Evolutionary conservation across 2,329 filamentous ascomycete species (phyloP), one percentile per base, ranked within the genome.

Genomic region (Aspergillus fischeri): DNA sequence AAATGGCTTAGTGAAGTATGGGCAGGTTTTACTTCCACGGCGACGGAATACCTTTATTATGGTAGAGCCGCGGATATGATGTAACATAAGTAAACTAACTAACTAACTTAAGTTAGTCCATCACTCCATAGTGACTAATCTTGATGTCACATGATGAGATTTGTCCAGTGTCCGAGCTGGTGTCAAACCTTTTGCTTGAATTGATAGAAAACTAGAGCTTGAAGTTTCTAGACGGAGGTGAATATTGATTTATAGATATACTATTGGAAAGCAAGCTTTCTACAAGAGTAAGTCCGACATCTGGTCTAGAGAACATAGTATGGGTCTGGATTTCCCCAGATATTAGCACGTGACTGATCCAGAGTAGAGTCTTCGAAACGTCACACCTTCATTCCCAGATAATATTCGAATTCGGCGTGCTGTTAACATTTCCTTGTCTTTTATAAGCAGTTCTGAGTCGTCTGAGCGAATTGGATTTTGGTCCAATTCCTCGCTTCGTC

Each of bases 331-430:
- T 25, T 57, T 51, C 57, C 54, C 57, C 57, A 29, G 57, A 53
- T 51, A 45, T 29, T 41, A 28, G 35, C 57, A 59, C 57, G 54
- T 59, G 57, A 59, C 29, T 11, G 9, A 6, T 38, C 27, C 44
- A 47, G 44, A 49, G 42, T 54, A 56, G 47, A 56, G 50, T 59
- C 57, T 56, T 51, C 57, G 41, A 49, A 45, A 52, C 53, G 53
- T 55, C 53, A 55, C 27, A 35, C 21, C 49, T 28, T 32, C 28
- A 25, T 35, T 55, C 24, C 11, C n/a, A 42, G n/a, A 49, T 35
- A 44, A 51, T 27, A 20, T 10, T 27, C 21, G 25, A 24, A 14
- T 48, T 47, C 10, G 44, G 10, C 14, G n/a, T 14, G 20, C 21
- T 27, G 44, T 27, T 27, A 24, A 21, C 20, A 47, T 48, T 52